A percentile compares a stretch with the other conserved stretches of the same genome.
Evolutionary conservation across 1,284 basidiomycete genomes (phyloP).

Genomic region (Malassezia globosa): DNA sequence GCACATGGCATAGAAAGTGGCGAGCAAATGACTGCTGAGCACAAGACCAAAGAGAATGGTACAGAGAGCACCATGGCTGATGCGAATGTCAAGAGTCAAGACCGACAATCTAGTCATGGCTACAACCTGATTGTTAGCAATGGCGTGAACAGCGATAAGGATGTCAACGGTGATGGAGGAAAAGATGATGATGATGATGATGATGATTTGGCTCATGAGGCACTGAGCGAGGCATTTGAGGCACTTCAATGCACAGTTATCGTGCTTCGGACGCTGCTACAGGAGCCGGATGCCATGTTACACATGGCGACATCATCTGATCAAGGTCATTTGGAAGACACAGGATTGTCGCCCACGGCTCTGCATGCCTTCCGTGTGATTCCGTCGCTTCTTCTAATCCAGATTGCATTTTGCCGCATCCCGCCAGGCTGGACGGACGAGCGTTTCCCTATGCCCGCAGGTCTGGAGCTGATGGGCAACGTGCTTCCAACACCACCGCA

Average conservation of each 20-base stretch:
- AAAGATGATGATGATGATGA: slow-evolving; percentile 30
- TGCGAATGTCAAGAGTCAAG: not conserved
- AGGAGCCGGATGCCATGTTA: slow-evolving; percentile 21
- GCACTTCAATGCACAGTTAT: slow-evolving; percentile 35
- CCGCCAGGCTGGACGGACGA: slow-evolving; percentile 21
- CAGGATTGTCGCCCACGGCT: slow-evolving; percentile 20
- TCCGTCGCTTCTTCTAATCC: slow-evolving; percentile 35
- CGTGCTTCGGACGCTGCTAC: slow-evolving; percentile 32
- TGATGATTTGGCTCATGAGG: slow-evolving; percentile 41
- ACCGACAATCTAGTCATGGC: not conserved
- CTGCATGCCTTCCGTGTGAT: slow-evolving; percentile 33
- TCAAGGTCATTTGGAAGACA: too few relatives aligned
- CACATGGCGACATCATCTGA: not conserved
- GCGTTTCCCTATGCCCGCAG: not conserved
- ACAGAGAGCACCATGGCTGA: not conserved
- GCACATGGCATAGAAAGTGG: too few relatives aligned
- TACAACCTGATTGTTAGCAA: too few relatives aligned
- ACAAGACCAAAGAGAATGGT: not conserved
- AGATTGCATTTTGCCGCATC: slow-evolving; percentile 37
- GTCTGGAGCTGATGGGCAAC: not conserved
- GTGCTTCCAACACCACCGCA: slow-evolving; percentile 31
- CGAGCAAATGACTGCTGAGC: too few relatives aligned
- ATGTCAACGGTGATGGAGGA: not conserved
- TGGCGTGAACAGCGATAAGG: too few relatives aligned
- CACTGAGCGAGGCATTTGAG: slow-evolving; percentile 40